Evolutionary conservation across 305 asterid genomes (phyloP).

Genomic region (Striga hermonthica): DNA sequence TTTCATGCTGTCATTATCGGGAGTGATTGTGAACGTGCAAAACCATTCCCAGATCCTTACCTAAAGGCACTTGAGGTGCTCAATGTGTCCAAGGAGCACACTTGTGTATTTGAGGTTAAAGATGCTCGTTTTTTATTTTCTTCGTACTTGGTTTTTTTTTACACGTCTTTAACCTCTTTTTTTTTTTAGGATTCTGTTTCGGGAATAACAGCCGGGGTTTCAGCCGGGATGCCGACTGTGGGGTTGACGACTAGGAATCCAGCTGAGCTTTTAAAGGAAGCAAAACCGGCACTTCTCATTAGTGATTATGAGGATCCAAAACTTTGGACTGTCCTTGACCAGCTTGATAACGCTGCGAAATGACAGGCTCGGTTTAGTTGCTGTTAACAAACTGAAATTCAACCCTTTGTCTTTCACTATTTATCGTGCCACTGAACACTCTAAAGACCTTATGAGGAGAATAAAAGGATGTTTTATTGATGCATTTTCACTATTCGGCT

Average conservation of each 20-base stretch:
- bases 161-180: not conserved
- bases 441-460: too few species aligned
- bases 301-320: slow-evolving; percentile 82
- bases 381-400: too few species aligned
- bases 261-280: slow-evolving; percentile 54
- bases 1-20: slow-evolving; percentile 70
- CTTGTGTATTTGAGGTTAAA: slow-evolving; percentile 81
- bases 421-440: too few species aligned
- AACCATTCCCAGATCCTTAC: slow-evolving; percentile 89
- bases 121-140: not conserved
- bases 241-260: slow-evolving; percentile 88
- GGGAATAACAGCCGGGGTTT: slow-evolving; percentile 93
- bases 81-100: slow-evolving; percentile 79
- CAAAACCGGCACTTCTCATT: slow-evolving; percentile 78
- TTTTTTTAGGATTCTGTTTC: slow-evolving; percentile 74
- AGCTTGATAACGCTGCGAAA: slow-evolving; percentile 47
- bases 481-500: too few species aligned
- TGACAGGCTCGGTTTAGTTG: too few species aligned
- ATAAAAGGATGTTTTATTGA: too few species aligned
- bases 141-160: not conserved
- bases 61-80: slow-evolving; percentile 84
- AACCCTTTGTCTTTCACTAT: too few species aligned
- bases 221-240: slow-evolving; percentile 83
- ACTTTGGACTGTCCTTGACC: slow-evolving; percentile 71
- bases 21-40: slow-evolving; percentile 74